These are phyloP conservation scores for Boletus tylopilopsis DNA, from an alignment of 768 basidiomycete genomes.

Conservation along the genomic window DNA sequence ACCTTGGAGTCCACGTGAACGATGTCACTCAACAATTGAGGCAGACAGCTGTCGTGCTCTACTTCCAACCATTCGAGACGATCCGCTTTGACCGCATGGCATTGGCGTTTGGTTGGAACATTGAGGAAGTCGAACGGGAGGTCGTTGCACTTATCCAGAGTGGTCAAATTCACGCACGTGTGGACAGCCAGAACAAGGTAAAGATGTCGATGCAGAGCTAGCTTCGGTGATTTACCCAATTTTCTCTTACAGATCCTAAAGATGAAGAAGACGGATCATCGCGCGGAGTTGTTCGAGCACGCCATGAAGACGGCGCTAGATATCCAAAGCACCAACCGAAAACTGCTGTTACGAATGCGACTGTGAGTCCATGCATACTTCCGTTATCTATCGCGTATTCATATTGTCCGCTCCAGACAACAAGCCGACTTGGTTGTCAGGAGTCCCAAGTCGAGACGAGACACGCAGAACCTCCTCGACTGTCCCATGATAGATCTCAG, in stretches of 20 bases:
- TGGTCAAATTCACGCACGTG: conserved; percentile 74
- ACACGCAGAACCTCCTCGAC: conserved; percentile 15
- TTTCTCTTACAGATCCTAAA: conserved; percentile 56
- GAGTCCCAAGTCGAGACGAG: conserved; percentile 45
- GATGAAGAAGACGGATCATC: conserved; percentile 75
- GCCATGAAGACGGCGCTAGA: conserved; percentile 71
- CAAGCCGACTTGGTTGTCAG: conserved; percentile 78
- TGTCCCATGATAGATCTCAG: conserved; percentile 11
- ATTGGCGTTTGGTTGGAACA: conserved; percentile 76
- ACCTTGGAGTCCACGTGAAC: conserved; percentile 65
- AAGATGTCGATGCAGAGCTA: neutral
- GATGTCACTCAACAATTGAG: conserved; percentile 67
- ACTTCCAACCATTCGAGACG: conserved; percentile 87
- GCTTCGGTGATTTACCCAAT: neutral
- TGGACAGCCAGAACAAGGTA: conserved; percentile 90
- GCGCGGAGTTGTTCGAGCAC: conserved; percentile 70
- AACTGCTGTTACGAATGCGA: conserved; percentile 77
- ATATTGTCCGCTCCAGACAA: conserved; percentile 46
- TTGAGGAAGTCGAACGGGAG: conserved; percentile 66
- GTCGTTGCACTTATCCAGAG: conserved; percentile 76
- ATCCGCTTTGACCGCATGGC: conserved; percentile 85
- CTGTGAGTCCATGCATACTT: conserved; percentile 48
- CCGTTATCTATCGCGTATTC: neutral
- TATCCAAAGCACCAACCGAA: conserved; percentile 70
- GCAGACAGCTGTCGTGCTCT: conserved; percentile 76